Base-by-base conservation (phyloP, 306 rosid species). In the Quercus berberidifolia region DNA sequence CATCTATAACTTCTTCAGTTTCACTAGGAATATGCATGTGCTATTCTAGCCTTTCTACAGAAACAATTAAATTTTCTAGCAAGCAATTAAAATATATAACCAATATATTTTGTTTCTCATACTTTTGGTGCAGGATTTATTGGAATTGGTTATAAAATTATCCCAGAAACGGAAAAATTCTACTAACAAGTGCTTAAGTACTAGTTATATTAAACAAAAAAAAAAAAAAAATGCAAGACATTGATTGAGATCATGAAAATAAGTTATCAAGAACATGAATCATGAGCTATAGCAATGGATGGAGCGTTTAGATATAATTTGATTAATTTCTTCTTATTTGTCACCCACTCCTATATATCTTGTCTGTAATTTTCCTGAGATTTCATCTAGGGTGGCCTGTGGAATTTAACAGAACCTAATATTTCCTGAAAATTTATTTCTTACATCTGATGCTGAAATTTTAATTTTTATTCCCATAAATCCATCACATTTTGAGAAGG, bases 1-100 rank as follows among this genome's bases (percentile, higher is more conserved):
- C 65, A 70, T 79, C 28, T 4, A 79, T 19, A n/a, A 71, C 31
- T 75, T 83, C 64, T 15, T 74, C 65, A 30, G 83, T 80, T 65
- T 79, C 86, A 30, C 86, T 79, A 0, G 73, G 77, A 79, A 79
- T 79, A 63, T 75, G 83, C 86, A 79, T 79, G 72, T 79, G 79
- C 73, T 83, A 83, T 71, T 83, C 78, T 41, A 79, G 69, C 59
- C 86, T 70, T 79, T 79, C 86, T n/a, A 83, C 71, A 3, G 86
- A 83, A 62, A 83, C 67, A 28, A 79, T 83, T 15, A 76, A 25
- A 46, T 78, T 83, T 38, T 68, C 83, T 6, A 74, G 59, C 74
- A 52, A 51, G 75, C 86, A 33, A 33, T 33, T 33, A 5, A 31
- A 31, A 31, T 31, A 4, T 31, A 5, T 31, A 31, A 31, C 35